Evolutionary conservation across 345 rosid species (phyloP), one percentile per base, ranked within the genome.

Genomic region (Mercurialis annua): DNA sequence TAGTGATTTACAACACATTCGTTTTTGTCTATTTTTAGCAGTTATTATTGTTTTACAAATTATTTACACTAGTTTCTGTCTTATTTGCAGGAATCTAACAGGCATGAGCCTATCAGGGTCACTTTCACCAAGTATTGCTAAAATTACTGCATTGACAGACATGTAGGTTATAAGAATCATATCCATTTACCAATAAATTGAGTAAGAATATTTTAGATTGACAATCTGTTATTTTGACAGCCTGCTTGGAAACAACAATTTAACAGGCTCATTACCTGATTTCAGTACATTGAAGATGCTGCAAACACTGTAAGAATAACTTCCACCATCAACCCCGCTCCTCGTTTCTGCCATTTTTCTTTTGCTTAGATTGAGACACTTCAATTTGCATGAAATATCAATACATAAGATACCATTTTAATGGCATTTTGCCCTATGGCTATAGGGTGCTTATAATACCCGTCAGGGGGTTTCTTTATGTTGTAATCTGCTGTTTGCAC

Each of bases 201-300:
- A 24, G 42, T 31, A 12, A 55, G 44, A 26, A n/a, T 38, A 15
- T 59, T 40, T 21, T 68, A 59, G 29, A 66, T 66, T 73, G 71
- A 77, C 47, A 15, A 33, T 62, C 1, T 54, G 31, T 50, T 75
- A 26, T 71, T 78, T 72, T 58, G 52, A 70, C 85, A 91, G 95
- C 24, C 80, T 81, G 88, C 89, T 94, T 1, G 91, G 97, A 69
- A 83, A 83, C 78, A 91, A 91, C 76, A 77, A 57, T 58, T 72
- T 94, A 49, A 74, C 88, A 1, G 97, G 99, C 71, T 38, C 67
- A 46, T 79, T 94, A 73, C 97, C 99, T 50, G 82, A 87, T 75
- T 81, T 94, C 36, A 71, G 87, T 65, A 75, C 89, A 47, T 77
- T 86, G 72, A 84, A 40, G 82, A 58, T 53, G 64, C 81, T 94